Conservation (phyloP, 495 filamentous ascomycete species). For the Daldinia grandis region DNA sequence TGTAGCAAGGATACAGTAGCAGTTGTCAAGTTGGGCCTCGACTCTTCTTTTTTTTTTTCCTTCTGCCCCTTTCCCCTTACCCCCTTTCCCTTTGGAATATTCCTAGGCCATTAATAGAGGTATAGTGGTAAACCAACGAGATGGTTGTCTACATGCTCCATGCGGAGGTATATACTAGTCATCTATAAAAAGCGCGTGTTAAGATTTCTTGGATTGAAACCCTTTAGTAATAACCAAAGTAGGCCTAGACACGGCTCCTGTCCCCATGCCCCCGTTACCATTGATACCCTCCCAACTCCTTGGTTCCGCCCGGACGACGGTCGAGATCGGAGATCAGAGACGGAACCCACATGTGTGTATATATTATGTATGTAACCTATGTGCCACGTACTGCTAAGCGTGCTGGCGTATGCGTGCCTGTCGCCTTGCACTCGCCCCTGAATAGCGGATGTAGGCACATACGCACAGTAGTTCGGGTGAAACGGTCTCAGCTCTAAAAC, state of each 20-base stretch:
- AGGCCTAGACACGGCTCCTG: constrained; percentile 5
- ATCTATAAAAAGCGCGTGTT: constrained; percentile 14
- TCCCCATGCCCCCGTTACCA: constrained; percentile 1
- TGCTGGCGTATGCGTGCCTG: too few relatives aligned
- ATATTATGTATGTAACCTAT: constrained; percentile 1
- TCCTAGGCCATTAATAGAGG: not conserved
- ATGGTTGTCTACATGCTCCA: not conserved
- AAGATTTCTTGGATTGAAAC: constrained; percentile 3
- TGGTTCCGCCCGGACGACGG: constrained; percentile 22
- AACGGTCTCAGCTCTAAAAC: constrained; percentile 15
- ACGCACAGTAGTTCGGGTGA: not conserved
- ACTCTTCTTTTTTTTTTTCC: not conserved
- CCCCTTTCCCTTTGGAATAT: not conserved
- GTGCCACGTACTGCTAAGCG: not conserved
- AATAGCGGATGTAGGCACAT: not conserved
- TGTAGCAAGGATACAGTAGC: not conserved
- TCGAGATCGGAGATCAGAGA: constrained; percentile 38
- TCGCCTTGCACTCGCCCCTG: not conserved
- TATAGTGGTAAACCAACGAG: not conserved
- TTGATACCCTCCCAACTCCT: constrained; percentile 35
- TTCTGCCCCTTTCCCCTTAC: not conserved
- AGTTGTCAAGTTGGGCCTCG: not conserved
- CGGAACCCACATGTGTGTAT: not conserved
- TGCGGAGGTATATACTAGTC: not conserved
- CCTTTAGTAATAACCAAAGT: constrained; percentile 14